Base-by-base conservation (phyloP, 2,329 filamentous ascomycete species). In the Exserohilum turcica region DNA sequence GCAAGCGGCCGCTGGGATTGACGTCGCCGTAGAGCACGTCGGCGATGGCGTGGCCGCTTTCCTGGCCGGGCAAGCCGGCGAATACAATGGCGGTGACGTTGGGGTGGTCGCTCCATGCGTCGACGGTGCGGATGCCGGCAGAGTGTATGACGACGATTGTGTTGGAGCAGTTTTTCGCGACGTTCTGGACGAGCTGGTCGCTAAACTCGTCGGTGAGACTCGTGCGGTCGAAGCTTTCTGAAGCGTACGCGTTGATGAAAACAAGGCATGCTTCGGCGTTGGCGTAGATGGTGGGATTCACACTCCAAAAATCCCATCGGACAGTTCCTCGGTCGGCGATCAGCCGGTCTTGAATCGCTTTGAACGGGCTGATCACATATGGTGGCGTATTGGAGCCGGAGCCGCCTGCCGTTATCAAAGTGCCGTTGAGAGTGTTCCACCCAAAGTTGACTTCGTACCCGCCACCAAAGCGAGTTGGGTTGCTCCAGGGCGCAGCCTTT, bases 1-100 rank as follows among this genome's bases (percentile, higher is more conserved):
- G 86, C 0, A 88, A 83, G 52, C 89, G 87, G 16, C 84, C 91
- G 13, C 83, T 83, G 0, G 90, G 90, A 73, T 90, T 91, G 48
- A 87, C 82, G 56, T 82, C 84, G 32, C 91, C 91, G 71, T 92
- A 95, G 5, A 96, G 84, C 9, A 95, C 81, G 62, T 94, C 90
- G 8, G 83, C 82, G 46, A 95, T 83, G 1, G 88, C 82, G 67
- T 91, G 88, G 47, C 91, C 91, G 13, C 86, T 88, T 71, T 95
- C 89, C 70, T 95, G 87, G 8, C 91, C 91, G 0, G 90, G 90
- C 9, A 91, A 75, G 61, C 89, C 89, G 13, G 89, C 90, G 83
- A 33, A 35, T 19, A 19, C 27, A 18, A 45, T 21, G 8, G 35
- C 27, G 21, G 40, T 28, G 10, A 46, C n/a, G 15, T 33, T 45